phyloP scores from a whole-genome alignment of 192 early-diverging fungal genomes.

The Linderina pennispora region DNA sequence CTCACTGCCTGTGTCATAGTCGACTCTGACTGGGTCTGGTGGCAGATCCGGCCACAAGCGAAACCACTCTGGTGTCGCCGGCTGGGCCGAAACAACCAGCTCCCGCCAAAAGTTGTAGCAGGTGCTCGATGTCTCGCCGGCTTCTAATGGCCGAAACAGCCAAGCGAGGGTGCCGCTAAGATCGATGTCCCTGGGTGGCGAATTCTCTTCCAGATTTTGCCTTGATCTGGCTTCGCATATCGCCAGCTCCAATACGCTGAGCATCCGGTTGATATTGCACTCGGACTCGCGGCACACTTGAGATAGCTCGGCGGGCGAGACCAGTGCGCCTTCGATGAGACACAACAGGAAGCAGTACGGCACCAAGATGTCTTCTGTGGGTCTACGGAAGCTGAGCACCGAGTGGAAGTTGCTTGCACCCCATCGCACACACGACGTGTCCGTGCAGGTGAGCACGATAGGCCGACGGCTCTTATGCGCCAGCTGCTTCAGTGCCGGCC shows the following conservation, averaged over 20 bases:
- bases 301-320: conserved; percentile 15
- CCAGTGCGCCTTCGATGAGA: conserved; percentile 22
- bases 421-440: conserved; percentile 26
- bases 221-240: conserved; percentile 1
- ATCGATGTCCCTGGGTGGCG: neutral
- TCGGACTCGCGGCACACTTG: conserved; percentile 7
- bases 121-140: conserved; percentile 25
- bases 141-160: conserved; percentile 9
- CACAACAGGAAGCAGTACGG: conserved; percentile 40
- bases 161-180: conserved; percentile 29
- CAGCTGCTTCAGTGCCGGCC: conserved; percentile 62
- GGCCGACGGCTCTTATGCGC: conserved; percentile 68
- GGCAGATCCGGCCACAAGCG: conserved; percentile 28
- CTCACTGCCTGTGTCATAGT: too few species aligned
- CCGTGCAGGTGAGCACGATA: conserved; percentile 76
- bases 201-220: neutral
- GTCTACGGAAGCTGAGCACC: conserved; percentile 31
- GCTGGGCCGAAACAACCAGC: conserved; percentile 16
- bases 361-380: conserved; percentile 19
- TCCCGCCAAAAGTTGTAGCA: conserved; percentile 30
- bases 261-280: conserved; percentile 31
- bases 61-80: conserved; percentile 5
- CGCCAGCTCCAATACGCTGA: conserved; percentile 23
- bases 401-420: conserved; percentile 18
- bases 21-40: too few species aligned